Conservation (phyloP, 169 alveolate species). For the Plasmodium fragile region DNA sequence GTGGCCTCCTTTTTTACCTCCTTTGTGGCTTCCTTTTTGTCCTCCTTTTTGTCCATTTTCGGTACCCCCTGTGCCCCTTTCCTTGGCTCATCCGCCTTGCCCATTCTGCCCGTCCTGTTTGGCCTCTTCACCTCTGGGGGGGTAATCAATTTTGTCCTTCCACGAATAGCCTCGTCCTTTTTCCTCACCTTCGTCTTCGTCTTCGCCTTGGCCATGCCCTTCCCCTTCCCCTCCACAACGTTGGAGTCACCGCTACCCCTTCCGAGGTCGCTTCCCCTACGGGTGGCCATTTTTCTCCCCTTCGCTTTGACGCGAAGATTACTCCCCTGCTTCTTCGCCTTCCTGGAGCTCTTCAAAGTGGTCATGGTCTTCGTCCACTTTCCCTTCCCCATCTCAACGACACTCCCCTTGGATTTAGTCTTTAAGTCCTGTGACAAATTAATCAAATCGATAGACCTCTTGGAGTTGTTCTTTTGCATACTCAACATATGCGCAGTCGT, state of each 20-base stretch:
- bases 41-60: background rate
- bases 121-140: background rate
- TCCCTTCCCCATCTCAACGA: background rate
- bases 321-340: background rate
- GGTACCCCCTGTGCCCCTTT: background rate
- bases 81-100: background rate
- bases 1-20: background rate
- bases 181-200: background rate
- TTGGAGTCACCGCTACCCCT: background rate
- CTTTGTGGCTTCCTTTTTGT: background rate
- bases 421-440: conserved; percentile 1
- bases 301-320: background rate
- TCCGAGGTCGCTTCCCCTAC: background rate
- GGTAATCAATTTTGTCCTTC: background rate
- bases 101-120: background rate
- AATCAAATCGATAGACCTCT: conserved; percentile 21
- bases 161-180: background rate
- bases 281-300: background rate
- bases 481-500: background rate
- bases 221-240: background rate
- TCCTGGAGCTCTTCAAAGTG: background rate
- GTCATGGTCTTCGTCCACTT: background rate
- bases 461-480: background rate
- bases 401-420: conserved; percentile 7
- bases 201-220: background rate